A percentile compares a stretch with the other conserved stretches of the same genome.
phyloP scores from a whole-genome alignment of 1,139 yeast species.

The Suhomyces terraborum region DNA sequence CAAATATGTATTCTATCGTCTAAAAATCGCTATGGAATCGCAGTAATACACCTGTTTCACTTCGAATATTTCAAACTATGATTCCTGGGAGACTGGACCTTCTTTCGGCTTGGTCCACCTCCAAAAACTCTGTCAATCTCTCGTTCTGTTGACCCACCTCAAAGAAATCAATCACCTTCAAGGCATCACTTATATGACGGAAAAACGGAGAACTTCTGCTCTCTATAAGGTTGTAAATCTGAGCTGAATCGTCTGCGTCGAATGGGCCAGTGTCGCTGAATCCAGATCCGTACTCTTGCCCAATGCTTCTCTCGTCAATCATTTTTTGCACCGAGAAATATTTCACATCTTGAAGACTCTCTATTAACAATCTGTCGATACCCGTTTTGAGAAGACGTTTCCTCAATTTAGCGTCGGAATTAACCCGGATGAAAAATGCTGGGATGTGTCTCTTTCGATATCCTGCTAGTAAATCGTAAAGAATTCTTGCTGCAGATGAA shows the following conservation, averaged over 20 bases:
- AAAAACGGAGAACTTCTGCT: conserved; percentile 35
- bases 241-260: conserved; percentile 14
- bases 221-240: conserved; percentile 32
- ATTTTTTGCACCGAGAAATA: conserved; percentile 29
- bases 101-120: conserved; percentile 12
- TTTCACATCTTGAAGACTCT: conserved; percentile 31
- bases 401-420: conserved; percentile 39
- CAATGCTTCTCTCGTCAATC: conserved; percentile 3
- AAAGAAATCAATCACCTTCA: conserved; percentile 43
- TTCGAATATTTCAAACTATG: conserved; percentile 1
- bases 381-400: conserved; percentile 36
- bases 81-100: conserved; percentile 13
- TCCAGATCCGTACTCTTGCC: conserved; percentile 2
- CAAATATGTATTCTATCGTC: too few species aligned
- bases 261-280: conserved; percentile 7
- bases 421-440: conserved; percentile 68
- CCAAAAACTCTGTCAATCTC: conserved; percentile 8
- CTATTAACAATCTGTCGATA: conserved; percentile 28
- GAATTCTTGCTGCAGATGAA: conserved; percentile 81
- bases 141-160: conserved; percentile 22
- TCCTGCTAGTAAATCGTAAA: conserved; percentile 58
- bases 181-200: conserved; percentile 44
- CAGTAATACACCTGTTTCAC: too few species aligned
- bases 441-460: conserved; percentile 59
- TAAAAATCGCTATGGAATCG: too few species aligned